Evolutionary conservation across 805 yeast genomes (phyloP).

Genomic region (Spathaspora passalidarum): DNA sequence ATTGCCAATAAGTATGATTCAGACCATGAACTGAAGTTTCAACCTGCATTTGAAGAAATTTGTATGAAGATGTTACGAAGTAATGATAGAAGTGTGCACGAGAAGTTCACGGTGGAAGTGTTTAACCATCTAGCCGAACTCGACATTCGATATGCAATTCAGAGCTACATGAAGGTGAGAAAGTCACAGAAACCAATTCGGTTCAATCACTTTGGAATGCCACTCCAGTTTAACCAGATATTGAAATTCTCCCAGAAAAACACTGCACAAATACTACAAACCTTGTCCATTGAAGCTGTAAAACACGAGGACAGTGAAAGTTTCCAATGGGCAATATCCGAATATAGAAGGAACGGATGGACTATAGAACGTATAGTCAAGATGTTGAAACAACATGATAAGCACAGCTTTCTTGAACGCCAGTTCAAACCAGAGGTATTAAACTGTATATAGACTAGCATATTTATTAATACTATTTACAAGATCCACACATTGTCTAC

Average conservation of each 20-base stretch:
- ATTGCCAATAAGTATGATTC: constrained; percentile 2
- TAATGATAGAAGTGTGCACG: constrained; percentile 2
- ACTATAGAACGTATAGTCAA: constrained; percentile 15
- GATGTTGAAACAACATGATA: constrained; percentile 2
- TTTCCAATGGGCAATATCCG: constrained; percentile 29
- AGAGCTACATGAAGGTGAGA: neutral
- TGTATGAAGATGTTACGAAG: neutral
- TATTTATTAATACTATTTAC: neutral
- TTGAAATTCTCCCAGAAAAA: constrained; percentile 5
- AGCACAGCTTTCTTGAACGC: neutral
- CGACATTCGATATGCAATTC: neutral
- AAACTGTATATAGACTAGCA: neutral
- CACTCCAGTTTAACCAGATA: neutral
- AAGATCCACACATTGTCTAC: constrained; percentile 1
- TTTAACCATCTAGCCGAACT: constrained; percentile 10
- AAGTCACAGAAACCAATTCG: neutral
- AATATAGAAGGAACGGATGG: constrained; percentile 27
- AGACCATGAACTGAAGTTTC: neutral
- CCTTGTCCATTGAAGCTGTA: constrained; percentile 22
- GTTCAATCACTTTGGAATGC: neutral
- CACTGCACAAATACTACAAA: constrained; percentile 19
- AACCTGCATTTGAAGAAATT: neutral
- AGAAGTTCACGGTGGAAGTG: constrained; percentile 16
- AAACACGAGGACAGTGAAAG: constrained; percentile 19
- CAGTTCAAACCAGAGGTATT: neutral